Base-by-base conservation (phyloP, 805 yeast genomes). In the Pichia deserticola region DNA sequence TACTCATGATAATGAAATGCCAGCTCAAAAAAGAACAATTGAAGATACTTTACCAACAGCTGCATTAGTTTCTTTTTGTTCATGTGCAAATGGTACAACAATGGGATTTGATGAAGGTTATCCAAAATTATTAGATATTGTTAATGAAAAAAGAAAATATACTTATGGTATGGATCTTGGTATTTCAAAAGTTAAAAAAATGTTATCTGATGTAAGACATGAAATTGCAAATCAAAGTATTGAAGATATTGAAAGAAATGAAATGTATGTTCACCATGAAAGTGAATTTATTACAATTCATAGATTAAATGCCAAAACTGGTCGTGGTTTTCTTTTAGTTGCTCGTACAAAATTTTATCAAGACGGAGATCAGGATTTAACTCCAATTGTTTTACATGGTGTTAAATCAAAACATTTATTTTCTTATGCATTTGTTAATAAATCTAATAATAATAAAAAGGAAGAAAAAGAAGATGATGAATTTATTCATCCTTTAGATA, bases 41-140 rank as follows among this genome's bases (percentile, higher is more conserved):
- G 97, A 90, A 62, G 99, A 92, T 61, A 90, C 98, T 0, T 73
- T 92, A 40, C 95, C 97, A 9, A 92, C 86, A 60, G 97, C 97
- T 4, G 99, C 97, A 0, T 72, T 92, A 47, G 97, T 93, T 5
- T 84, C 97, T 0, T 78, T 92, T 63, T 90, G 98, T 60, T 81
- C 95, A 0, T 86, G 95, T 47, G 96, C 97, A 1, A 84, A 89
- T 42, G 99, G 99, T 3, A 84, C 97, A 1, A 95, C 89, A 0
- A 83, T 86, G 67, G 99, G 99, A 13, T 89, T 81, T 59, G 99
- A 92, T 61, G 98, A 92, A 67, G 79, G 92, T 47, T 93, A 84
- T 65, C 97, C 97, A 7, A 72, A 77, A 38, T 69, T 89, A 30
- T 70, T 93, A 42, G 84, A 90, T 61, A 83, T 92, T 40, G 99